A percentile compares a stretch with the other conserved stretches of the same genome.
phyloP scores from a whole-genome alignment of 192 early-diverging fungal species.

The Coemansia guatemalensis region DNA sequence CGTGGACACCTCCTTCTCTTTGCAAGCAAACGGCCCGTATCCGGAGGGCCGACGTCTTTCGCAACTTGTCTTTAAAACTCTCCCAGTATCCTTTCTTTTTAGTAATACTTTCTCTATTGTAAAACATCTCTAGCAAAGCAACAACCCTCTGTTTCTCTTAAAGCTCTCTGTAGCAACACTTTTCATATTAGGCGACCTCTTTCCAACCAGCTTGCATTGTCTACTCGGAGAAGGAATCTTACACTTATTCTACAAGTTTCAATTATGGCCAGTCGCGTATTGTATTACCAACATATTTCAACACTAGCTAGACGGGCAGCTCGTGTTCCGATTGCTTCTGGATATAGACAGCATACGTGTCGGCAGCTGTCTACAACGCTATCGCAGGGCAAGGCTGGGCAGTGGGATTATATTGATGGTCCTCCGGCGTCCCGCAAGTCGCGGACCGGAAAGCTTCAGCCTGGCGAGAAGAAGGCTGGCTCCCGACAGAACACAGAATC shows the following conservation, averaged over 20 bases:
- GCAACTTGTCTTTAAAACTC: not conserved
- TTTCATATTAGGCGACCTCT: not conserved
- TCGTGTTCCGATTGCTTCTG: not conserved
- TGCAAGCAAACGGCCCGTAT: not conserved
- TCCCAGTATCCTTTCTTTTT: not conserved
- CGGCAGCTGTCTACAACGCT: not conserved
- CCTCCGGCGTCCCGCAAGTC: conserved; percentile 9
- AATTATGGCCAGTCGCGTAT: conserved; percentile 32
- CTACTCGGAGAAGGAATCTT: not conserved
- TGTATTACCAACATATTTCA: conserved; percentile 17
- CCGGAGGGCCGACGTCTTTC: not conserved
- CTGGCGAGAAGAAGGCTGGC: conserved; percentile 8
- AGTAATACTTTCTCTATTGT: not conserved
- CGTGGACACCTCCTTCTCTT: not conserved
- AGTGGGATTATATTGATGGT: conserved; percentile 53
- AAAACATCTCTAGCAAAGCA: not conserved
- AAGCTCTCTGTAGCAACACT: not conserved
- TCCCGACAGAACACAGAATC: not conserved
- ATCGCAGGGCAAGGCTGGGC: conserved; percentile 24
- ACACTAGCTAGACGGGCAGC: not conserved
- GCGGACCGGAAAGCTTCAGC: not conserved
- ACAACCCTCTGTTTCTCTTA: not conserved
- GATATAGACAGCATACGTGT: not conserved
- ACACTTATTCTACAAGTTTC: not conserved
- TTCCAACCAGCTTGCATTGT: not conserved